These are phyloP conservation scores for Apiospora phragmitis DNA, from an alignment of 2,329 filamentous ascomycete genomes.

Conservation along the genomic window DNA sequence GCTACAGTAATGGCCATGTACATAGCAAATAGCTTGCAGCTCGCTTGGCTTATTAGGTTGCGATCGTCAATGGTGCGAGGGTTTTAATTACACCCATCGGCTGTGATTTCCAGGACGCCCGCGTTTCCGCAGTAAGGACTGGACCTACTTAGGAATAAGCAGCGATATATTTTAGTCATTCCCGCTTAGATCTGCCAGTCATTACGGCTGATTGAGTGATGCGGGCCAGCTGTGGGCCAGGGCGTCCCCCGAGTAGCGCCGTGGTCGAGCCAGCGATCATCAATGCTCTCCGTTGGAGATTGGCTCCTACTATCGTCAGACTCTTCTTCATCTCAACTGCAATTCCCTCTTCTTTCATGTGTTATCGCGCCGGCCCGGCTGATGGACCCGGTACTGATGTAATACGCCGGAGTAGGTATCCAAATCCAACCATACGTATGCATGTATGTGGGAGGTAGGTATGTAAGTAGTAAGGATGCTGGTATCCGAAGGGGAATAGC, in stretches of 20 bases:
- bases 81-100: background rate
- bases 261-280: background rate
- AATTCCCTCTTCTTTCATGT: background rate
- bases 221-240: conserved; percentile 2
- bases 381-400: background rate
- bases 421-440: background rate
- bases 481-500: background rate
- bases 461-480: background rate
- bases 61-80: background rate
- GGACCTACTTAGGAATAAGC: background rate
- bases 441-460: background rate
- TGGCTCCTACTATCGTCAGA: background rate
- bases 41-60: conserved; percentile 1
- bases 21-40: background rate
- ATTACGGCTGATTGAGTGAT: conserved; percentile 11
- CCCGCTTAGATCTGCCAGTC: conserved; percentile 11
- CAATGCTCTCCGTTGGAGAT: background rate
- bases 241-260: background rate
- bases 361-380: background rate
- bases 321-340: background rate
- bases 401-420: background rate
- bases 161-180: background rate
- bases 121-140: background rate
- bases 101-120: background rate
- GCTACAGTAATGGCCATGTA: background rate